Percentiles rank a stretch among this genome's conserved stretches.
phyloP scores from a whole-genome alignment of 768 basidiomycete genomes.

The Naganishia friedmannii region DNA sequence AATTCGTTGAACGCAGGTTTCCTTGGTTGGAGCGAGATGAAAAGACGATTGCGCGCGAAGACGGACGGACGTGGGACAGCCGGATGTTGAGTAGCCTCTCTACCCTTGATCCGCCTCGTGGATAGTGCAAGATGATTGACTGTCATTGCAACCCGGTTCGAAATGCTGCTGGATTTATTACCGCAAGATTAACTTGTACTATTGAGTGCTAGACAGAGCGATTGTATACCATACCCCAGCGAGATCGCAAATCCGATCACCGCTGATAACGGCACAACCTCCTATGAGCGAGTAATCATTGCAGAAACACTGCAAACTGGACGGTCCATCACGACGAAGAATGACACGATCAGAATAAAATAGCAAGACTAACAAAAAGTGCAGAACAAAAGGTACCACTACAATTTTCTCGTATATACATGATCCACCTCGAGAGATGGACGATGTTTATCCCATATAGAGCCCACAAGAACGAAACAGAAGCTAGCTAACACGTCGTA shows the following conservation, averaged over 20 bases:
- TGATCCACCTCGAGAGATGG: not conserved
- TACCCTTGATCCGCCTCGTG: slow-evolving; percentile 15
- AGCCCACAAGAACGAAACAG: not conserved
- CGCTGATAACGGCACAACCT: no score
- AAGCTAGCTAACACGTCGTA: not conserved
- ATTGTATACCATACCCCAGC: no score
- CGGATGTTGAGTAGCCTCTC: slow-evolving; percentile 27
- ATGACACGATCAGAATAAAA: no score
- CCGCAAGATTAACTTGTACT: not conserved
- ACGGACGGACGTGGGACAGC: no score
- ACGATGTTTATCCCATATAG: not conserved
- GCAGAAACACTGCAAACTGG: no score
- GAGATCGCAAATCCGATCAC: no score
- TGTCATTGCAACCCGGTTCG: slow-evolving; percentile 1
- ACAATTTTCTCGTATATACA: not conserved
- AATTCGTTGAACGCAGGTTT: slow-evolving; percentile 9
- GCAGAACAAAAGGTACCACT: no score
- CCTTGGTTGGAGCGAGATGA: not conserved
- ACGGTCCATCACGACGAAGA: no score
- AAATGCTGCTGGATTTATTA: not conserved
- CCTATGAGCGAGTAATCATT: no score
- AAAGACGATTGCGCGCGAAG: no score
- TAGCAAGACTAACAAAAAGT: no score
- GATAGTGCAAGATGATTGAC: slow-evolving; percentile 7
- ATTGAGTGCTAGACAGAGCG: not conserved